Evolutionary conservation across 75 land plant genomes (phyloP).

Genomic region (Cupressus sempervirens): DNA sequence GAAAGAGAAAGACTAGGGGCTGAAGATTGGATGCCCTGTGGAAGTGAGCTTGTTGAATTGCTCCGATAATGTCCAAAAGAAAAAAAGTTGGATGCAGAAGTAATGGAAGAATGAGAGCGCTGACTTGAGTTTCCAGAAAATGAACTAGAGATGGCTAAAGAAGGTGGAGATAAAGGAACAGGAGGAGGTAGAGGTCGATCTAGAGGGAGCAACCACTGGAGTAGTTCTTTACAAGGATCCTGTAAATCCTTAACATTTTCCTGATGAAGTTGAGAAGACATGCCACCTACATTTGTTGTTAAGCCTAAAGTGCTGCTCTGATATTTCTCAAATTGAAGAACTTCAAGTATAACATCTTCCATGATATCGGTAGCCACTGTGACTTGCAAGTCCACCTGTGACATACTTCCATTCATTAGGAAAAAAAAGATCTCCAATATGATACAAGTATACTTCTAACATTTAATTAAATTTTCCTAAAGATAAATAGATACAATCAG

Average conservation of each 20-base stretch:
- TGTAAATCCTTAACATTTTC: constrained; percentile 6
- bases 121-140: constrained; percentile 27
- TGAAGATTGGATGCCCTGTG: constrained; percentile 31
- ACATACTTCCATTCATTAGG: constrained; percentile 3
- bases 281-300: constrained; percentile 10
- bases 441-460: not conserved
- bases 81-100: constrained; percentile 76
- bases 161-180: constrained; percentile 44
- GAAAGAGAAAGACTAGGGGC: constrained; percentile 26
- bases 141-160: constrained; percentile 32
- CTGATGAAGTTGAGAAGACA: constrained; percentile 17
- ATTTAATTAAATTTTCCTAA: not conserved
- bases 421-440: not conserved
- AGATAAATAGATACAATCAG: not conserved
- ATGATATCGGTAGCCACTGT: constrained; percentile 62
- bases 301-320: constrained; percentile 20
- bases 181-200: constrained; percentile 70
- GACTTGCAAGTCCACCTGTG: constrained; percentile 90
- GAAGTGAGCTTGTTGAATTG: constrained; percentile 80
- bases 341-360: constrained; percentile 78
- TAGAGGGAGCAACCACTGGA: constrained; percentile 94
- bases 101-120: constrained; percentile 33
- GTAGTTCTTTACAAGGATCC: constrained; percentile 72
- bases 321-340: constrained; percentile 92
- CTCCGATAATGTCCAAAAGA: constrained; percentile 86